Conservation (phyloP, 2,329 filamentous ascomycete species). For the Sclerotinia minor region DNA sequence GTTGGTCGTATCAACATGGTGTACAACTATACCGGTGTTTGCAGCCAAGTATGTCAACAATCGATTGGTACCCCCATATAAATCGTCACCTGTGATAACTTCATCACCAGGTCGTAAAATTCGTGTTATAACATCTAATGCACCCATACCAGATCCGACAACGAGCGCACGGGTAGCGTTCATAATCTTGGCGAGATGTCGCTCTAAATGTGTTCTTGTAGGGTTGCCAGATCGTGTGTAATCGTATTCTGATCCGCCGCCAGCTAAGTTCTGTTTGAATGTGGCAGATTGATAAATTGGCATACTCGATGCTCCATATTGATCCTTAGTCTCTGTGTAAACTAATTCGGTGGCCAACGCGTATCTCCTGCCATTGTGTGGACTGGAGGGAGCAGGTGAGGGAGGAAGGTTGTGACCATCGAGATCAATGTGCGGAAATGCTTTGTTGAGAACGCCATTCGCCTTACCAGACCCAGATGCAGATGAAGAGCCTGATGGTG, state of each 20-base stretch:
- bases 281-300: slow-evolving; percentile 98
- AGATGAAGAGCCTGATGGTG: slow-evolving; percentile 38
- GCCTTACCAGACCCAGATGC: slow-evolving; percentile 32
- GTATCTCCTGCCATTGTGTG: slow-evolving; percentile 82
- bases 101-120: slow-evolving; percentile 90
- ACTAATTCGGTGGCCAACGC: slow-evolving; percentile 94
- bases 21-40: slow-evolving; percentile 88
- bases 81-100: slow-evolving; percentile 93
- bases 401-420: slow-evolving; percentile 85
- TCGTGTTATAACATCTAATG: slow-evolving; percentile 92
- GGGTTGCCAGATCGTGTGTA: slow-evolving; percentile 98
- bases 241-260: slow-evolving; percentile 86
- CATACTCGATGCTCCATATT: slow-evolving; percentile 94
- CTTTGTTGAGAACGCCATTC: slow-evolving; percentile 37
- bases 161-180: slow-evolving; percentile 86
- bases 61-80: slow-evolving; percentile 94
- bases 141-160: slow-evolving; percentile 96
- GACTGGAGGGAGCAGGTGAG: slow-evolving; percentile 90
- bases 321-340: slow-evolving; percentile 92
- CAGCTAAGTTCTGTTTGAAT: slow-evolving; percentile 87
- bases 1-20: slow-evolving; percentile 92
- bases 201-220: slow-evolving; percentile 91
- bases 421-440: slow-evolving; percentile 61
- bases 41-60: slow-evolving; percentile 88
- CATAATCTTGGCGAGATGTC: slow-evolving; percentile 99